A percentile compares a stretch with the other conserved stretches of the same genome.
Conservation (phyloP, 331 rosid species). For the Quercus tomentella region DNA sequence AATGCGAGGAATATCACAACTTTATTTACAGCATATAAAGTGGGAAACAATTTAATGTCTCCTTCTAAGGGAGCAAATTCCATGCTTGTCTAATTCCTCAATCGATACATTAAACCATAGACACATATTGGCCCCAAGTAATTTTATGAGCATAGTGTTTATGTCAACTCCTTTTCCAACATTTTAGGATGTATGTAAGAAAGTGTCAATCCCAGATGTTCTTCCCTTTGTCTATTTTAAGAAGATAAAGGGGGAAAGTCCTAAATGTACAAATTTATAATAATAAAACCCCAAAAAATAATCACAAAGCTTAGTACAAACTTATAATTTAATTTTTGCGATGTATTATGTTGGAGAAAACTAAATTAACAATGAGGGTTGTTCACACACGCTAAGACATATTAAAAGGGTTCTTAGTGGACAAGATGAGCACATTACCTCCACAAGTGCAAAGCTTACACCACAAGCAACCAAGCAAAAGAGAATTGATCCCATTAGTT, state of each 20-base stretch:
- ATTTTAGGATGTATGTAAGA: neutral
- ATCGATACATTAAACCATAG: neutral
- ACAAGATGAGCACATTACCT: conserved; percentile 42
- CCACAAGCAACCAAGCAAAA: conserved; percentile 93
- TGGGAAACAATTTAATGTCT: neutral
- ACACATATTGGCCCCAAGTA: neutral
- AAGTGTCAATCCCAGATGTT: neutral
- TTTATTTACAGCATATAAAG: neutral
- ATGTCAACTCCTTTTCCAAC: neutral
- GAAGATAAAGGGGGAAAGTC: neutral
- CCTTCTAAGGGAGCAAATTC: neutral
- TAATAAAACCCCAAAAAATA: neutral
- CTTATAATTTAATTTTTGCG: neutral
- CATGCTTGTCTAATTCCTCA: neutral
- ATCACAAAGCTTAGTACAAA: neutral
- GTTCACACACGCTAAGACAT: conserved; percentile 2
- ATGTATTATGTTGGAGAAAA: neutral
- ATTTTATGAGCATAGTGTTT: neutral
- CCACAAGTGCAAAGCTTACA: conserved; percentile 76
- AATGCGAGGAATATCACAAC: neutral
- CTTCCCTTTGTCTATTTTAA: neutral
- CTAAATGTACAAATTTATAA: neutral
- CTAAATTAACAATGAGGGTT: neutral
- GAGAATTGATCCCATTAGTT: conserved; percentile 72
- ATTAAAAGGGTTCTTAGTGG: neutral